These are phyloP conservation scores for Ustilago shanxiensis DNA, from an alignment of 1,284 basidiomycete genomes.

Conservation along the genomic window DNA sequence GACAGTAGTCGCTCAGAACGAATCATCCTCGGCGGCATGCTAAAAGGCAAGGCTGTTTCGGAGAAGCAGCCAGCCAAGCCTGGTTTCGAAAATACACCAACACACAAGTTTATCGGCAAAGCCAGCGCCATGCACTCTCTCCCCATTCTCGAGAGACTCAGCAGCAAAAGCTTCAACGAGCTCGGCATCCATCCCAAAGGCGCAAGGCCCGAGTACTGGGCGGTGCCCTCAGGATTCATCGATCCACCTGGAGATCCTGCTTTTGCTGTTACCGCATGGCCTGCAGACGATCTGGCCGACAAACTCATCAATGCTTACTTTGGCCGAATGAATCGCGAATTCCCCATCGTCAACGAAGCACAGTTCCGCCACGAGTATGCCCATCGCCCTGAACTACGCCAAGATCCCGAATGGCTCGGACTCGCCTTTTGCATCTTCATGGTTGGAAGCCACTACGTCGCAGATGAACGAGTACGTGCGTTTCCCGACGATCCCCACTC, in stretches of 20 bases:
- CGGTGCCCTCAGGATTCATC: constrained; percentile 33
- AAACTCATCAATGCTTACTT: constrained; percentile 59
- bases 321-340: constrained; percentile 47
- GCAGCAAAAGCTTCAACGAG: constrained; percentile 26
- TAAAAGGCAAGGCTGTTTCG: not conserved
- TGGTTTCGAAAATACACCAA: not conserved
- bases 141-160: constrained; percentile 50
- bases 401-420: constrained; percentile 47
- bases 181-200: constrained; percentile 31
- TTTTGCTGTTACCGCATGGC: constrained; percentile 37
- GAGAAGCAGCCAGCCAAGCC: not conserved
- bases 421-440: constrained; percentile 55
- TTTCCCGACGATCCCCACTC: constrained; percentile 29
- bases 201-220: constrained; percentile 48
- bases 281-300: constrained; percentile 48
- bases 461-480: constrained; percentile 36
- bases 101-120: constrained; percentile 58
- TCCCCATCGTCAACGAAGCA: constrained; percentile 59
- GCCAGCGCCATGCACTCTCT: constrained; percentile 59
- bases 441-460: constrained; percentile 45
- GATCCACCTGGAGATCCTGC: constrained; percentile 22
- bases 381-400: constrained; percentile 34
- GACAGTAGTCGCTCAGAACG: constrained; percentile 34
- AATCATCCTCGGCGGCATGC: constrained; percentile 19
- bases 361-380: constrained; percentile 45